A percentile compares a stretch with the other conserved stretches of the same genome.
Conservation (phyloP, 495 filamentous ascomycete species). For the Choiromyces venosus region DNA sequence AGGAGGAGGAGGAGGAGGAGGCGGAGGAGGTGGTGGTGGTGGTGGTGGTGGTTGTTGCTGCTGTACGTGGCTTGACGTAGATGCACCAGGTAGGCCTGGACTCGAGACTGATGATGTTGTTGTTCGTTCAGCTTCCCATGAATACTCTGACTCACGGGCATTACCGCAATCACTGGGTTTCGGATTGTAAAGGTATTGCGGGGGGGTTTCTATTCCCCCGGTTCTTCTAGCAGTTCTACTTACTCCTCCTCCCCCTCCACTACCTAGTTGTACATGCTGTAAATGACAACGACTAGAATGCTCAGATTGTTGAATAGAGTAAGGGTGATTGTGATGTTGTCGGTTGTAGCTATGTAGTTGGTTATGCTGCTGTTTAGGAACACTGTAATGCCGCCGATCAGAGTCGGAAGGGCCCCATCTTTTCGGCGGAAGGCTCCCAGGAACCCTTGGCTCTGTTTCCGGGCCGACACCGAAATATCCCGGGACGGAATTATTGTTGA, state of each 20-base stretch:
- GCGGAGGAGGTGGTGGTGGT: slow-evolving; percentile 1
- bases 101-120: neutral
- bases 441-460: slow-evolving; percentile 1
- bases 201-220: neutral
- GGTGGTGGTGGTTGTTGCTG: slow-evolving; percentile 13
- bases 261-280: neutral
- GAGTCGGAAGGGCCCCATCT: slow-evolving; percentile 2
- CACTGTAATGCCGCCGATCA: slow-evolving; percentile 1
- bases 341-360: neutral
- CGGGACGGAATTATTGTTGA: neutral
- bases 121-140: neutral
- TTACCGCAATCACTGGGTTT: neutral
- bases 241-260: too few relatives aligned
- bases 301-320: neutral
- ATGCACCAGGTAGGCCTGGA: neutral
- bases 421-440: neutral
- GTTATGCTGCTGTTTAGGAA: neutral
- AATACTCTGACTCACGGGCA: neutral
- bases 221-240: neutral
- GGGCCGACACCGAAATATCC: neutral
- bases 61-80: neutral
- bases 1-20: slow-evolving; percentile 2
- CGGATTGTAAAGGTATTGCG: neutral
- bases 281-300: neutral
- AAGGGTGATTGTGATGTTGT: neutral